phyloP scores from a whole-genome alignment of 73 alveolate genomes.

The Tetrahymena malaccensis region DNA sequence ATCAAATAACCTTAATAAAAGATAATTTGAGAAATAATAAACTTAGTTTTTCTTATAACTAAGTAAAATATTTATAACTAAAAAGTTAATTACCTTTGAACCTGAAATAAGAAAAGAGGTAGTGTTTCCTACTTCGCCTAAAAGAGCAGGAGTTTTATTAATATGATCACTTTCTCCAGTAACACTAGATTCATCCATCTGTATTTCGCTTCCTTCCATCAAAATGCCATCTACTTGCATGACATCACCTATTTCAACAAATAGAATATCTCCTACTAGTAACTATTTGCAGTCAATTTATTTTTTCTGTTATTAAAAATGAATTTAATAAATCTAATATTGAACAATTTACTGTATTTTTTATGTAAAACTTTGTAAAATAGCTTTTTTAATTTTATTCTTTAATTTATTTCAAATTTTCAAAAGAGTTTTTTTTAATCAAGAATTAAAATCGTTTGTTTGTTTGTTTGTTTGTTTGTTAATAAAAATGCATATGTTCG shows the following conservation, averaged over 20 bases:
- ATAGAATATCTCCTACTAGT: background rate
- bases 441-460: background rate
- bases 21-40: background rate
- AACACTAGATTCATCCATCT: conserved; percentile 23
- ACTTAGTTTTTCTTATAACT: no score
- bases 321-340: no score
- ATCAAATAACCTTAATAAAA: background rate
- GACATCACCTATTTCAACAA: conserved; percentile 28
- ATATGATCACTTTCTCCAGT: conserved; percentile 47
- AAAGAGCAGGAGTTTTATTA: conserved; percentile 1
- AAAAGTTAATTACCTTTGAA: conserved; percentile 26
- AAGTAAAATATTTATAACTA: no score
- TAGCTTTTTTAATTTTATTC: background rate
- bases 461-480: background rate
- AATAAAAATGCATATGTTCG: conserved; percentile 19
- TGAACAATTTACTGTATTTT: background rate
- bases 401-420: background rate
- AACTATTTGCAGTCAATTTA: background rate
- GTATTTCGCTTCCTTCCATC: conserved; percentile 20
- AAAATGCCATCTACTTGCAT: conserved; percentile 33
- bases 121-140: background rate
- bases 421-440: background rate
- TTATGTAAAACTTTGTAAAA: background rate
- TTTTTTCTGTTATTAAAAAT: background rate
- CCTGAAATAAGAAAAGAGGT: conserved; percentile 61